Base-by-base conservation (phyloP, 441 rosid genomes). In the Erodium trifolium region DNA sequence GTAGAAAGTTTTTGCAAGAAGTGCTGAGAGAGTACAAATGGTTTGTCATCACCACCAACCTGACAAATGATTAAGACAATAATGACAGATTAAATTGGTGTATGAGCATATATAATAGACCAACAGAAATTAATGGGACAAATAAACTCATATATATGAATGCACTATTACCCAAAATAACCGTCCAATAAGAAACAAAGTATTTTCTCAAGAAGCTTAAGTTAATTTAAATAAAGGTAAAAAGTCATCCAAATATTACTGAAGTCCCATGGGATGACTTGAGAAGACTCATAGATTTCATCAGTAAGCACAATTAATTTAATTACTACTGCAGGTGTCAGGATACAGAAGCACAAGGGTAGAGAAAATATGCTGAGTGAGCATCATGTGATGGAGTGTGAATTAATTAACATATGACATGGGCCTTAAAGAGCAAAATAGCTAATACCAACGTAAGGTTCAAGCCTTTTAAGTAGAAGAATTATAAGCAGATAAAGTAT, bases 31-130 rank as follows among this genome's bases (percentile, higher is more conserved):
- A 92, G 93, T 67, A 72, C 78, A 80, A 86, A 89, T 65, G 97
- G 93, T 96, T 97, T 77, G 81, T 80, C 87, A 11, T 89, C 87
- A 49, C 98, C 97, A 65, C 99, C 99, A 76, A 83, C 88, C 98
- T 92, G 85, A 88, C 86, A 63, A 31, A 34, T 31, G 43, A 29
- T 63, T 70, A 80, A 82, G 70, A 72, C 62, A 68, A 55, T 67
- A 45, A 77, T 39, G 67, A 29, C 39, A 68, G 73, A 49, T 27
- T 27, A 59, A 37, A 29, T 57, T 68, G 13, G 13, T 70, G 69
- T 14, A 68, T 23, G 13, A 14, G 39, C 27, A 19, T 62, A 62
- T 27, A 43, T 11, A 65, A 39, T 14, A 6, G 18, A n/a, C 14
- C 27, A 47, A 71, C 12, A 10, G 13, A 31, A 31, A 31, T 31